Conservation (phyloP, 306 rosid genomes). For the Lathyrus aphaca region DNA sequence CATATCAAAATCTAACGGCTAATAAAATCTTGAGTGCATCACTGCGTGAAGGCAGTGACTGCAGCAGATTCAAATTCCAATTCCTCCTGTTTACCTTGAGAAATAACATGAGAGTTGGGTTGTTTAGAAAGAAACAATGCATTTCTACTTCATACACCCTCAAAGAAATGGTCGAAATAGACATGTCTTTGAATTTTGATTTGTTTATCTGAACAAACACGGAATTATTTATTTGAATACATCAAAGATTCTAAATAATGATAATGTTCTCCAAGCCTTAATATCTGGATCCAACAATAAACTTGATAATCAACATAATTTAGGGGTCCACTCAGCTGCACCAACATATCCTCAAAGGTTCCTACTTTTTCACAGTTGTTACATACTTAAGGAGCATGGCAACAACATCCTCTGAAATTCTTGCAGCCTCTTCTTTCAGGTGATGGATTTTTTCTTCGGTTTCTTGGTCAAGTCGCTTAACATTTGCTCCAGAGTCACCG, state of each 20-base stretch:
- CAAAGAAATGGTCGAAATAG: slow-evolving; percentile 6
- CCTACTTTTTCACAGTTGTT: slow-evolving; percentile 70
- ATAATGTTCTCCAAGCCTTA: slow-evolving; percentile 35
- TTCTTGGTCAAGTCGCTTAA: slow-evolving; percentile 86
- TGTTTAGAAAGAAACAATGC: slow-evolving; percentile 4
- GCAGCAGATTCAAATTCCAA: no score
- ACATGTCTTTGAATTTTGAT: slow-evolving; percentile 24
- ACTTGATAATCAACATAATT: slow-evolving; percentile 40
- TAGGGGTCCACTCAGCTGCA: slow-evolving; percentile 32
- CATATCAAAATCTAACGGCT: no score
- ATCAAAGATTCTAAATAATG: slow-evolving; percentile 38
- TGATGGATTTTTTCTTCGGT: slow-evolving; percentile 70
- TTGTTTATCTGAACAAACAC: slow-evolving; percentile 31
- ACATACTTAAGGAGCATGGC: slow-evolving; percentile 81
- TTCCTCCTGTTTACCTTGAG: no score
- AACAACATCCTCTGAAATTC: slow-evolving; percentile 74
- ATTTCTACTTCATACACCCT: slow-evolving; percentile 14
- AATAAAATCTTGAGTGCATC: no score
- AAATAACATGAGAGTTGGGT: no score
- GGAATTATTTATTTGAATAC: slow-evolving; percentile 40
- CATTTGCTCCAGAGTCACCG: slow-evolving; percentile 97
- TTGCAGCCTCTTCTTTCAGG: slow-evolving; percentile 62
- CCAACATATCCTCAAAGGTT: slow-evolving; percentile 36
- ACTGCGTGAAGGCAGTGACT: no score
- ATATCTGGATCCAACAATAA: slow-evolving; percentile 42